phyloP scores from a whole-genome alignment of 208 protist genomes.

The Acanthamoeba divionensis region DNA sequence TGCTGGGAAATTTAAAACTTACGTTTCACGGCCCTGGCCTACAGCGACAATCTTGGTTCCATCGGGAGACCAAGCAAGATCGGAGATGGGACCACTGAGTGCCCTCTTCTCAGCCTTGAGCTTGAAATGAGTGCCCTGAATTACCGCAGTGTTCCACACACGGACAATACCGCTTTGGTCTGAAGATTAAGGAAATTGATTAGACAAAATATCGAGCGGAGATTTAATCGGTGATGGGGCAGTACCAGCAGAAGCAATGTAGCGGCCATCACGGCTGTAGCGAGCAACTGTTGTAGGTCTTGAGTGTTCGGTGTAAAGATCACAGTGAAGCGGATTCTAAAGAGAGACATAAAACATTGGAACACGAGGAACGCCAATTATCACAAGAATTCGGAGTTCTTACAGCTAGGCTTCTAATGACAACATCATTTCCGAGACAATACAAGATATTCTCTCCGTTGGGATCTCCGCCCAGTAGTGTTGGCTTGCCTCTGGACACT shows the following conservation, averaged over 20 bases:
- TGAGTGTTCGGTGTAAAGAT: constrained; percentile 80
- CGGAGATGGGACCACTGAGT: constrained; percentile 65
- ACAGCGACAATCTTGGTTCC: constrained; percentile 79
- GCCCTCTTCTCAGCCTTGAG: constrained; percentile 68
- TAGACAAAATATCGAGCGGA: too few relatives aligned
- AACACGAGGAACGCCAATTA: background rate
- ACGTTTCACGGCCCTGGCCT: constrained; percentile 77
- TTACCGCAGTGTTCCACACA: constrained; percentile 78
- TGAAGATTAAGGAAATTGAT: background rate
- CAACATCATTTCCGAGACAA: constrained; percentile 65
- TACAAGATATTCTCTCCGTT: constrained; percentile 79
- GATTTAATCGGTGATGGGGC: too few relatives aligned
- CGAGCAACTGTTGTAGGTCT: constrained; percentile 65
- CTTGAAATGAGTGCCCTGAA: constrained; percentile 61
- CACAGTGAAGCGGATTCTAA: constrained; percentile 62
- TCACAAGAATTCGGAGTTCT: background rate
- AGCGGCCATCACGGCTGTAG: constrained; percentile 75
- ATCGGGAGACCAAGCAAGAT: constrained; percentile 81
- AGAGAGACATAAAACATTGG: background rate
- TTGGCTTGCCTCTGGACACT: constrained; percentile 69
- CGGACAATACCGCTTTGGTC: constrained; percentile 70
- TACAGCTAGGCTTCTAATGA: constrained; percentile 75
- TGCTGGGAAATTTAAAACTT: background rate
- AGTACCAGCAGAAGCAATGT: constrained; percentile 78
- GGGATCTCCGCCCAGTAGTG: constrained; percentile 69